Base-by-base conservation (phyloP, 2,329 filamentous ascomycete genomes). In the Botrytis pseudocinerea region DNA sequence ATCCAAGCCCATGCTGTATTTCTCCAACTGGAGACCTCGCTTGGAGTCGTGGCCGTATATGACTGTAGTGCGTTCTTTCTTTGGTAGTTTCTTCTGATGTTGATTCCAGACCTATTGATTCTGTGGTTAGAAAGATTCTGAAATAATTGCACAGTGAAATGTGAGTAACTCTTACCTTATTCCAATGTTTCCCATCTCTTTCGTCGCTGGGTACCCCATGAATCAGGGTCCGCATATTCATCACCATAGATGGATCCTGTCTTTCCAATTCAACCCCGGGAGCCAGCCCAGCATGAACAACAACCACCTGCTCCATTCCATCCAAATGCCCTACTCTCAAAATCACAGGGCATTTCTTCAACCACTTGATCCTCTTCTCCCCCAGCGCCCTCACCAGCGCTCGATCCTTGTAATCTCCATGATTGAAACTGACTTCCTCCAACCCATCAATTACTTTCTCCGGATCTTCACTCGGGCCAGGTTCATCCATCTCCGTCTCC, bases 21-120 rank as follows among this genome's bases (percentile, higher is more conserved):
- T 85, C 68, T 88, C 82, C 28, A 92, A 82, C 78, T 88, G 87
- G 40, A 97, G 86, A 0, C 94, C 94, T 4, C 84, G 83, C 78
- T 91, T 90, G 35, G 93, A 89, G 80, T 98, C 93, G 80, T 98
- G 95, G 8, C 95, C 95, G 82, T 97, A 98, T 73, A 97, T 87
- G 59, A 97, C 91, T 0, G 92, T 93, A 59, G 85, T 88, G 16
- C 87, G 85, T 38, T 80, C 71, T 38, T 78, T 73, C 57, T 79
- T 79, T 6, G 78, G 76, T 81, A 81, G 77, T 18, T 65, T 72
- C 68, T 80, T 78, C 78, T 90, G 87, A 73, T 82, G 81, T 71
- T 82, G 83, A 78, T 90, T 87, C 89, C 89, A 91, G 12, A 83
- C 82, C 78, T 90, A 38, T 74, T 70, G 51, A 10, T 69, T 62